Conservation (phyloP, 306 rosid genomes). For the Hylodesmum podocarpum region DNA sequence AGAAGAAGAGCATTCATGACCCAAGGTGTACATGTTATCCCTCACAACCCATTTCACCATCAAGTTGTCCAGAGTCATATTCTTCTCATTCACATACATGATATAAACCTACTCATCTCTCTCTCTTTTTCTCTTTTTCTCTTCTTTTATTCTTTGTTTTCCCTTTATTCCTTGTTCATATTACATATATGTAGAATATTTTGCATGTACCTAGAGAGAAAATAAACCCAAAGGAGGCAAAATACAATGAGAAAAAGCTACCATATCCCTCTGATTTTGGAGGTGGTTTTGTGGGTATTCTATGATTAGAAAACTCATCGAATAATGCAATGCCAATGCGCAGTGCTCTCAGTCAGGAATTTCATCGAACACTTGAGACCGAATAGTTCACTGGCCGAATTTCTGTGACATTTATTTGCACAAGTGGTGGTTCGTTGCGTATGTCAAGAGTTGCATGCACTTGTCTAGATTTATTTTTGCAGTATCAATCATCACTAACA, state of each 20-base stretch:
- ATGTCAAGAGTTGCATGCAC: background rate
- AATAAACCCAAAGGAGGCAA: background rate
- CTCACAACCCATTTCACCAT: constrained; percentile 42
- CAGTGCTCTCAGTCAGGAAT: constrained; percentile 16
- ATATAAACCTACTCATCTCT: background rate
- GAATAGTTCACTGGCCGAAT: background rate
- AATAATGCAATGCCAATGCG: background rate
- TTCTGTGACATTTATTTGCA: background rate
- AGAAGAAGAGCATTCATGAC: constrained; percentile 54
- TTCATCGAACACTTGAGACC: constrained; percentile 30
- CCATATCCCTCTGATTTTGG: background rate
- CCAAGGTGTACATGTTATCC: constrained; percentile 54
- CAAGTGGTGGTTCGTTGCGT: background rate
- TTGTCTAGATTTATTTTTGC: background rate
- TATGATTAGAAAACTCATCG: background rate
- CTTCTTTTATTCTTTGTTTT: background rate
- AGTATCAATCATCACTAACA: too few species aligned
- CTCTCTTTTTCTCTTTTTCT: background rate
- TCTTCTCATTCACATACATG: constrained; percentile 33
- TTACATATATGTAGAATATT: background rate
- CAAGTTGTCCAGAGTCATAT: constrained; percentile 35
- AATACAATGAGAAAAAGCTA: background rate
- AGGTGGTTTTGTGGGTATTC: background rate
- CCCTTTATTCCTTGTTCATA: background rate
- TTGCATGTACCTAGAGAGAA: background rate